phyloP scores from a whole-genome alignment of 768 basidiomycete species.

The Cubamyces lactineus region DNA sequence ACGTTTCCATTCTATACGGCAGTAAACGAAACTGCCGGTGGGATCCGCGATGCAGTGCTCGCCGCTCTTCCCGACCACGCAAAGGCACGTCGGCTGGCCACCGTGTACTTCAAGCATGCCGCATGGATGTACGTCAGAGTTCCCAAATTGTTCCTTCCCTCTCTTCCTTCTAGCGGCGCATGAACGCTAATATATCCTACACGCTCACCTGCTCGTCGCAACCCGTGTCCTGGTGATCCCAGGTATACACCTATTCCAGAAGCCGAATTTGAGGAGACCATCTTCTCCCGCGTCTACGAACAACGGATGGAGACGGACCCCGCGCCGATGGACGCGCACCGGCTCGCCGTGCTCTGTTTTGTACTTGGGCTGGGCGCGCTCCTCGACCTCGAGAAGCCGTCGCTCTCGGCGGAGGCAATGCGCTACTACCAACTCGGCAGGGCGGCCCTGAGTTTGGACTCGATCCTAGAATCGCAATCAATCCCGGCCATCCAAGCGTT shows the following conservation, averaged over 20 bases:
- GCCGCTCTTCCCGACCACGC: constrained; percentile 47
- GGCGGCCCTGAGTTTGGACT: constrained; percentile 61
- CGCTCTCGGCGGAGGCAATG: constrained; percentile 57
- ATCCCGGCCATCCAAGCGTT: constrained; percentile 67
- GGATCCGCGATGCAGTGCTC: constrained; percentile 48
- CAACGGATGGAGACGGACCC: constrained; percentile 30
- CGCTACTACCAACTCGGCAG: constrained; percentile 64
- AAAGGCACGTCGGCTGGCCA: constrained; percentile 42
- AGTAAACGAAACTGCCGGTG: constrained; percentile 46
- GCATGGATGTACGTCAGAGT: constrained; percentile 64
- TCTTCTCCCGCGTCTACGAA: constrained; percentile 58
- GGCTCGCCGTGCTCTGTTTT: constrained; percentile 61
- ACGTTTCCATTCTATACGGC: constrained; percentile 58
- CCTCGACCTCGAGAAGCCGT: constrained; percentile 58
- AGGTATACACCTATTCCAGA: constrained; percentile 74
- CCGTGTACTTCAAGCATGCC: constrained; percentile 66
- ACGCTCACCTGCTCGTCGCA: neutral
- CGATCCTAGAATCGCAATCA: constrained; percentile 65
- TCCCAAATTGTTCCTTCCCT: neutral
- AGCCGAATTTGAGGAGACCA: constrained; percentile 53
- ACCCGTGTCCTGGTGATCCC: neutral
- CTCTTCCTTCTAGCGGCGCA: constrained; percentile 6
- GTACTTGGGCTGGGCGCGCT: constrained; percentile 67
- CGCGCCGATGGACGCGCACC: constrained; percentile 50
- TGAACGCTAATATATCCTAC: constrained; percentile 1